These are phyloP conservation scores for Chrysanthemum seticuspe DNA, from an alignment of 129 eudicot genomes.

Conservation along the genomic window DNA sequence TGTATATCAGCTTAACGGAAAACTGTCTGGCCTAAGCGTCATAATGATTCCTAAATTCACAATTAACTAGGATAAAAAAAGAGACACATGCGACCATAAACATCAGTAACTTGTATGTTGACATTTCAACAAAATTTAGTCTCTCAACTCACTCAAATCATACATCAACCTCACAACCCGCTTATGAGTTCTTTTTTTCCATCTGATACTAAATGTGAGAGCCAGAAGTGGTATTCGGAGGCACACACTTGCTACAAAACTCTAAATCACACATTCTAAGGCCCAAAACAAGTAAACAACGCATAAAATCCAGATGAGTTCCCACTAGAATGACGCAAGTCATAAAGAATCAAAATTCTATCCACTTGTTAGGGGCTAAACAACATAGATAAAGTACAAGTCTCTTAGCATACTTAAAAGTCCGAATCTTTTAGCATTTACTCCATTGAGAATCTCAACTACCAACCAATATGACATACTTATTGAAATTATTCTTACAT, in stretches of 20 bases:
- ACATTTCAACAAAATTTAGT: background rate
- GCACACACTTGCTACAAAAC: background rate
- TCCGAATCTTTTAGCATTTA: slow-evolving; percentile 12
- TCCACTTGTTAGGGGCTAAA: background rate
- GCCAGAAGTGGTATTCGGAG: background rate
- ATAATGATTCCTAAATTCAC: background rate
- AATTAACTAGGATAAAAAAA: background rate
- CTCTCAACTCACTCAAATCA: slow-evolving; percentile 5
- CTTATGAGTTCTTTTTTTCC: background rate
- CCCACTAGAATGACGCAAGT: background rate
- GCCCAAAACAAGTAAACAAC: background rate
- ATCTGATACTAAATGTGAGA: background rate
- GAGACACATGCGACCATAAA: background rate
- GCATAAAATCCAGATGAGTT: slow-evolving; percentile 5
- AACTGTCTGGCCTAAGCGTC: background rate
- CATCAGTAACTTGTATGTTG: background rate
- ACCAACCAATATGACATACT: background rate
- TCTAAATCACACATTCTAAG: slow-evolving; percentile 1
- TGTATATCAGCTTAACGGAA: background rate
- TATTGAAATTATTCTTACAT: background rate
- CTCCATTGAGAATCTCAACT: slow-evolving; percentile 20
- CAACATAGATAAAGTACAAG: slow-evolving; percentile 3
- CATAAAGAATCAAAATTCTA: background rate
- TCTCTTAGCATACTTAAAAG: background rate
- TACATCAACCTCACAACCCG: background rate